Evolutionary conservation across 495 filamentous ascomycete genomes (phyloP), one percentile per base, ranked within the genome.

Genomic region (Aspergillus avenaceus): DNA sequence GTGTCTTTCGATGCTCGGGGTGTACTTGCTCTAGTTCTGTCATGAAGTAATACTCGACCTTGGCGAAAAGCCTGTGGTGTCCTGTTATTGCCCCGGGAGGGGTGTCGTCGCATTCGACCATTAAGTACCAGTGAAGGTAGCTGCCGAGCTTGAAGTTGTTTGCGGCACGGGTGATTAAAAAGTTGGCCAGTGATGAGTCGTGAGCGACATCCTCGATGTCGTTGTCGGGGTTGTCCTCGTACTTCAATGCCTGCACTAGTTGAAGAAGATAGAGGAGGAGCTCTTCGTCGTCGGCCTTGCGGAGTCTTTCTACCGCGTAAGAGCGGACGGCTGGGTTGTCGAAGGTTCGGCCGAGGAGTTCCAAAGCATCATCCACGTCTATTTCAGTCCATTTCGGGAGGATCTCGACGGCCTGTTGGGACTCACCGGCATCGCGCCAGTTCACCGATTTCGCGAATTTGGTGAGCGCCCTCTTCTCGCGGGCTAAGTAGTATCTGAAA

Each of bases 391-490:
- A 99, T 64, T 90, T 92, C 0, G 88, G 81, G 11, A 99, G 76
- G 5, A 99, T 82, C 47, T 91, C 88, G 8, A 92, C 87, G 7
- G 91, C 92, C 68, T 96, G 90, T 41, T 85, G 85, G 21, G 86
- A 78, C 73, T 99, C 93, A 37, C 82, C 81, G n/a, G 74, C 74
- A 64, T 97, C 92, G 14, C 81, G 81, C 93, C 93, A 99, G 46
- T 90, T 86, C 28, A 96, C 92, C 1, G 90, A 95, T 66, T 97
- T 97, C 58, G 97, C 89, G 54, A 99, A 96, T 59, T 99, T 99
- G 19, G 93, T 97, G 31, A 97, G 73, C 2, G 92, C 93, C 52
- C 88, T 80, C 69, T 97, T 97, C 58, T 99, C 91, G 29, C 90
- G 80, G 0, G 89, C 91, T 5, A 99, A 66, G 63, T 96, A 90